A percentile compares a stretch with the other conserved stretches of the same genome.
Evolutionary conservation across 768 basidiomycete genomes (phyloP).

Genomic region (Tricholoma hemisulphureum): DNA sequence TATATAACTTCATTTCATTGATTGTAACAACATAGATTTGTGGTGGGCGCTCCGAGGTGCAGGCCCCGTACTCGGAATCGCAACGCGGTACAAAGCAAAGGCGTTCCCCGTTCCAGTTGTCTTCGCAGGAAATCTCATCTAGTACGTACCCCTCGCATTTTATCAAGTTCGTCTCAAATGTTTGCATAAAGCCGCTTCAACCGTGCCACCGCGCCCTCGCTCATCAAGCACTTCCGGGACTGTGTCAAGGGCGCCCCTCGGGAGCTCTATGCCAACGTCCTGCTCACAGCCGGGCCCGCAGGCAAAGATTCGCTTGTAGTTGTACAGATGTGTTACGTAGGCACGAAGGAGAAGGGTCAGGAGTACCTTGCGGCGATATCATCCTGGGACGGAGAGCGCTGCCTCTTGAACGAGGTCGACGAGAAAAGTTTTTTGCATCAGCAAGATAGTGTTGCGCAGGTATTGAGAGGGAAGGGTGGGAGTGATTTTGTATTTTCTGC

Average conservation of each 20-base stretch:
- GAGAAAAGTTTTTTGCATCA: constrained; percentile 89
- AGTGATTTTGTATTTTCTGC: constrained; percentile 6
- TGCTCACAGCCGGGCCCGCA: constrained; percentile 86
- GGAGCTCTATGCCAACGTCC: constrained; percentile 85
- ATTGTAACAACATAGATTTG: constrained; percentile 49
- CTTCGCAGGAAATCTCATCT: constrained; percentile 90
- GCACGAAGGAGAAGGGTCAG: constrained; percentile 68
- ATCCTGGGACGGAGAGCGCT: constrained; percentile 86
- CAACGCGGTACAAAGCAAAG: constrained; percentile 84
- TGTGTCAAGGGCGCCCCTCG: constrained; percentile 87
- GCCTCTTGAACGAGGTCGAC: constrained; percentile 84
- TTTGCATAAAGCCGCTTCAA: constrained; percentile 69
- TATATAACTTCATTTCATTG: neutral
- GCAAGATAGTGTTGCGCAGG: constrained; percentile 89
- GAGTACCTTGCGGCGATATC: constrained; percentile 79
- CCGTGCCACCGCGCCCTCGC: constrained; percentile 79
- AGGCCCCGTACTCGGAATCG: constrained; percentile 80
- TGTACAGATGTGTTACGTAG: constrained; percentile 89
- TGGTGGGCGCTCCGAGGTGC: constrained; percentile 89
- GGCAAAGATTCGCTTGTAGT: constrained; percentile 84
- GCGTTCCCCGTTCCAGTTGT: constrained; percentile 89
- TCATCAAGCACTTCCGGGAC: constrained; percentile 90
- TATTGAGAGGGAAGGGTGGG: constrained; percentile 79
- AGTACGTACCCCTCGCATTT: constrained; percentile 52
- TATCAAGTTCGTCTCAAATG: constrained; percentile 4